Percentiles rank a stretch among this genome's conserved stretches.
Conservation (phyloP, 345 rosid genomes). For the Gossypium raimondii region DNA sequence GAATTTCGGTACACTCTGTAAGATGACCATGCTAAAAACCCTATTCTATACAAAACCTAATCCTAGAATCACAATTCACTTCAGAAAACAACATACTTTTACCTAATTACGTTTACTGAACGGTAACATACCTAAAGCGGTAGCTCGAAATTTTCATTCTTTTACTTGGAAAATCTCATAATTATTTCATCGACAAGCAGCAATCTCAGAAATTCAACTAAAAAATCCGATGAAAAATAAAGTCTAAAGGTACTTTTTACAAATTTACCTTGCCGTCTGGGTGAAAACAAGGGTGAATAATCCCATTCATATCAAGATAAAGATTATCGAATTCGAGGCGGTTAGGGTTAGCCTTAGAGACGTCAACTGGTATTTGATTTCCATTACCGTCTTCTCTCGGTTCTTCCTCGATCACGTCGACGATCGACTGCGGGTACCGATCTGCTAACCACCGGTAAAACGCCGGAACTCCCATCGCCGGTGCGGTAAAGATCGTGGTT, state of each 20-base stretch:
- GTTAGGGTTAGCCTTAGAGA: conserved; percentile 85
- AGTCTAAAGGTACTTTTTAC: not conserved
- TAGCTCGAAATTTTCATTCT: too few species aligned
- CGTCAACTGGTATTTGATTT: conserved; percentile 41
- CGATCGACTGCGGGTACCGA: conserved; percentile 78
- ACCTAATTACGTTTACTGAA: not conserved
- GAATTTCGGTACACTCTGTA: not conserved
- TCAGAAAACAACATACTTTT: not conserved
- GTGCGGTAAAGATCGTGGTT: not conserved
- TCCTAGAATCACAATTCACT: not conserved
- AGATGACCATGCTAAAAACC: not conserved
- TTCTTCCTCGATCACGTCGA: conserved; percentile 80
- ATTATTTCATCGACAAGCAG: not conserved
- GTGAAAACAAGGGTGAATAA: conserved; percentile 95
- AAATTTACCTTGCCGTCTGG: conserved; percentile 84
- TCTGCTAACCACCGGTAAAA: conserved; percentile 97
- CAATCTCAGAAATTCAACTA: not conserved
- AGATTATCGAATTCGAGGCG: conserved; percentile 85
- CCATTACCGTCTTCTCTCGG: conserved; percentile 41
- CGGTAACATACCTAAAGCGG: not conserved
- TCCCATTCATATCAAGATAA: conserved; percentile 96
- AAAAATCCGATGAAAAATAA: not conserved
- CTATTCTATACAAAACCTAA: not conserved
- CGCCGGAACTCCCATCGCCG: conserved; percentile 92
- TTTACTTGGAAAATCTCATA: not conserved